Evolutionary conservation across 352 stramenopile genomes (phyloP), one percentile per base, ranked within the genome.

Genomic region (Aphanomyces stellatus): DNA sequence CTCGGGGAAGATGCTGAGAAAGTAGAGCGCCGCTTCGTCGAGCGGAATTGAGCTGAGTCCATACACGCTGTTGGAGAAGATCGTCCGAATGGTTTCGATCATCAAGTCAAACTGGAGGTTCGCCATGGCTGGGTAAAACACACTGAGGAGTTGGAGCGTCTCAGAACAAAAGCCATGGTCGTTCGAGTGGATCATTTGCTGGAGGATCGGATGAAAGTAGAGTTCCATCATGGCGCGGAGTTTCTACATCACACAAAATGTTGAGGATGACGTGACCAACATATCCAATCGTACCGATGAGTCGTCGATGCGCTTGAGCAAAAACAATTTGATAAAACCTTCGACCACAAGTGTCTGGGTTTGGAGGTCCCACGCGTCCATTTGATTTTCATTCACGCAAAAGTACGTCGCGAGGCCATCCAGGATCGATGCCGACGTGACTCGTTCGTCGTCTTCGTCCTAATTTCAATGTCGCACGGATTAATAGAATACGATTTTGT

Each of bases 261-360:
- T 48, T 6, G 41, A 22, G 19, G 17, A 19, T n/a, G 6, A 41
- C 8, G 37, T 1, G 37, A 55, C 6, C 6, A 33, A 65, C 7
- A 13, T 22, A 25, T 66, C 35, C 7, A n/a, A n/a, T 62, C 8
- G 2, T 46, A 69, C 43, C 43, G 42, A 24, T 8, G 41, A 7
- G 40, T 59, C 49, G 31, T 51, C 19, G 28, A 92, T 79, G 22
- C 84, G 84, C 34, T 86, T 84, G 62, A 90, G 70, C 62, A 92
- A 73, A 53, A 89, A 90, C 11, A 92, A 60, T 37, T 88, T 85
- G 19, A 78, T 81, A 43, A 92, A 92, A 8, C 84, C 81, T 69
- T 90, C 78, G 8, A 92, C 82, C 35, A 92, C 81, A 6, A 80
- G 85, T 41, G 77, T 82, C 70, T 92, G 84, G 17, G 88, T 75